Percentiles rank a stretch among this genome's conserved stretches.
These are phyloP conservation scores for Aureobasidium sp. DNA, from an alignment of 2,329 filamentous ascomycete species.

Conservation along the genomic window DNA sequence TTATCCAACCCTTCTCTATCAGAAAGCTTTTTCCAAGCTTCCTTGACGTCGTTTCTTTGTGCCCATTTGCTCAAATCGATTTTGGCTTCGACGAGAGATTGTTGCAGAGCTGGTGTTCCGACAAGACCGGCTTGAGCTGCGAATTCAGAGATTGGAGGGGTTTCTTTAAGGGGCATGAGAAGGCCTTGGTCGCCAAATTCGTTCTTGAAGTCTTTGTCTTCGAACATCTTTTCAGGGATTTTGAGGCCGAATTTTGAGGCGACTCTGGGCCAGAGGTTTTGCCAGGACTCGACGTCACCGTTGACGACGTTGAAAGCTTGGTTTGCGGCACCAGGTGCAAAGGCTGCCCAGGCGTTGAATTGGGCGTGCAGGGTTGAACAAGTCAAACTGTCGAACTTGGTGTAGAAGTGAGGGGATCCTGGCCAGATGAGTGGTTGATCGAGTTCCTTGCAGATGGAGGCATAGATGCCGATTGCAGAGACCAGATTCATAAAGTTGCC, in stretches of 20 bases:
- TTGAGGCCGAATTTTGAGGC: slow-evolving; percentile 31
- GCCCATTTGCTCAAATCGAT: slow-evolving; percentile 38
- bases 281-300: slow-evolving; percentile 36
- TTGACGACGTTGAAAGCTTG: slow-evolving; percentile 39
- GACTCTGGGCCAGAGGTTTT: slow-evolving; percentile 38
- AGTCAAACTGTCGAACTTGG: slow-evolving; percentile 27
- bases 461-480: slow-evolving; percentile 27
- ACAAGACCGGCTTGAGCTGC: background rate
- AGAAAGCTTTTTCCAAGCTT: slow-evolving; percentile 35
- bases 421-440: slow-evolving; percentile 25
- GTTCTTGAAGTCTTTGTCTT: background rate
- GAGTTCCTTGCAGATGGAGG: slow-evolving; percentile 25
- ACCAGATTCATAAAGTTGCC: slow-evolving; percentile 34
- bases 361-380: slow-evolving; percentile 23
- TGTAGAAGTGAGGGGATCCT: slow-evolving; percentile 26
- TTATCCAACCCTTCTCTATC: slow-evolving; percentile 29
- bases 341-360: slow-evolving; percentile 29
- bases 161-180: background rate
- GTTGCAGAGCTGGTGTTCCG: slow-evolving; percentile 25
- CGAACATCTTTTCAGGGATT: slow-evolving; percentile 20
- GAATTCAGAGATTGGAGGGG: slow-evolving; percentile 6
- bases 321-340: slow-evolving; percentile 30
- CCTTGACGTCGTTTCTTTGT: slow-evolving; percentile 30
- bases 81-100: slow-evolving; percentile 27
- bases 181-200: slow-evolving; percentile 11